These are phyloP conservation scores for Williopsis jadinii DNA, from an alignment of 1,139 yeast species.

Conservation along the genomic window DNA sequence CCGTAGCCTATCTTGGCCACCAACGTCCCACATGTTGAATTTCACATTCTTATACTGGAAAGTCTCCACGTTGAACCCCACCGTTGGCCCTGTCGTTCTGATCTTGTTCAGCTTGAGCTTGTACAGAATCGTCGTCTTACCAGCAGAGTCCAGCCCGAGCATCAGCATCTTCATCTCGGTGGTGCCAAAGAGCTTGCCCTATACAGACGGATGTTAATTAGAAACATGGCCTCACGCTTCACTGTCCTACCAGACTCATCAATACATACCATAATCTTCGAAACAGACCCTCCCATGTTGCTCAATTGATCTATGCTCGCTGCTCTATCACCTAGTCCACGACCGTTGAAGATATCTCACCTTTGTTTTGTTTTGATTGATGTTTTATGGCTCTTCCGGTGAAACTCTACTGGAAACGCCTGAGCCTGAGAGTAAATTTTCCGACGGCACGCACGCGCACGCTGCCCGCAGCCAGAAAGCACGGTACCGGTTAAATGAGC, in stretches of 20 bases:
- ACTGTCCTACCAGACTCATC: background rate
- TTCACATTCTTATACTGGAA: conserved; percentile 81
- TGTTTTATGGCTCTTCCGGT: too few species aligned
- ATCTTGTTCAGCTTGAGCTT: conserved; percentile 69
- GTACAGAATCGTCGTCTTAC: conserved; percentile 75
- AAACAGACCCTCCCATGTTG: conserved; percentile 41
- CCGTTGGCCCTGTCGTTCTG: conserved; percentile 85
- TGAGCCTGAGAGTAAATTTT: too few species aligned
- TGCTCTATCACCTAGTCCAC: background rate
- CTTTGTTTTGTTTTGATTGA: too few species aligned
- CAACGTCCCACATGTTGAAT: conserved; percentile 96
- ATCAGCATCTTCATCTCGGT: conserved; percentile 55
- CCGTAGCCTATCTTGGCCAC: conserved; percentile 88
- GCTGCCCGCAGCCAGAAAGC: too few species aligned
- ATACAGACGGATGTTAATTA: background rate
- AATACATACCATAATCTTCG: conserved; percentile 33
- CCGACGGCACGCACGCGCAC: too few species aligned
- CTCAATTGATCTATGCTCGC: background rate
- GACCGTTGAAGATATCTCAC: background rate
- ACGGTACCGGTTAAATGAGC: too few species aligned
- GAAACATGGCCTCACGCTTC: background rate
- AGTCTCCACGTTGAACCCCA: conserved; percentile 91
- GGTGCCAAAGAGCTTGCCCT: conserved; percentile 44
- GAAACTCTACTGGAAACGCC: too few species aligned
- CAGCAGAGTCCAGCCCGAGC: conserved; percentile 92